Percentiles rank a stretch among this genome's conserved stretches.
These are phyloP conservation scores for Nakazawaea populi DNA, from an alignment of 805 yeast genomes.

Conservation along the genomic window DNA sequence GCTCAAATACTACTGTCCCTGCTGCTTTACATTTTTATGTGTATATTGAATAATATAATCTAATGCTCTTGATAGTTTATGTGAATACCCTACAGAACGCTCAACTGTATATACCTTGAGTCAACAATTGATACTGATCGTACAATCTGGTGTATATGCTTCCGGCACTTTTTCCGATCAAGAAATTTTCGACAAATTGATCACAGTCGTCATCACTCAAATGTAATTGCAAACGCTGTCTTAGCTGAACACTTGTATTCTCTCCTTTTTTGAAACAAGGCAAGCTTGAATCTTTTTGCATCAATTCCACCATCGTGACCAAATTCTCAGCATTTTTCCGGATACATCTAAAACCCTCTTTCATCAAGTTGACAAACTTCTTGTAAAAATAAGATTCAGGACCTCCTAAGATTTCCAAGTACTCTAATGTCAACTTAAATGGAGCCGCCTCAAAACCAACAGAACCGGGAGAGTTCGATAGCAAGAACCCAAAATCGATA, in stretches of 20 bases:
- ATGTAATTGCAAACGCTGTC: conserved; percentile 78
- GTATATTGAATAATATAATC: too few relatives aligned
- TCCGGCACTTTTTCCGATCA: conserved; percentile 79
- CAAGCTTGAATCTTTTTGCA: conserved; percentile 85
- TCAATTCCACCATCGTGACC: conserved; percentile 80
- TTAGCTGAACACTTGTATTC: conserved; percentile 70
- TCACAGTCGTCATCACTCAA: conserved; percentile 69
- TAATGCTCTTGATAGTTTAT: too few relatives aligned
- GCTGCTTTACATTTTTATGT: too few relatives aligned
- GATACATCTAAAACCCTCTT: conserved; percentile 67
- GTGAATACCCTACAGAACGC: too few relatives aligned
- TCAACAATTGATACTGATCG: conserved; percentile 90
- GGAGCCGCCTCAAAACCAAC: conserved; percentile 98
- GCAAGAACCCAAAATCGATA: conserved; percentile 90
- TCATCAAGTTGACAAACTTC: conserved; percentile 57
- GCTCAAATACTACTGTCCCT: too few relatives aligned
- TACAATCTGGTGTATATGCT: conserved; percentile 87
- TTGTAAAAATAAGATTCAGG: conserved; percentile 52
- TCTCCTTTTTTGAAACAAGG: conserved; percentile 92
- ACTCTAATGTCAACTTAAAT: conserved; percentile 85
- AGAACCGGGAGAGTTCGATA: conserved; percentile 94
- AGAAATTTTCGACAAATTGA: conserved; percentile 65
- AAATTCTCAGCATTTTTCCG: conserved; percentile 71
- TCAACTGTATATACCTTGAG: conserved; percentile 88
- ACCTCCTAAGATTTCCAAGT: conserved; percentile 86